phyloP scores from a whole-genome alignment of 2,329 filamentous ascomycete species.

The Cryphonectria nitschkei region DNA sequence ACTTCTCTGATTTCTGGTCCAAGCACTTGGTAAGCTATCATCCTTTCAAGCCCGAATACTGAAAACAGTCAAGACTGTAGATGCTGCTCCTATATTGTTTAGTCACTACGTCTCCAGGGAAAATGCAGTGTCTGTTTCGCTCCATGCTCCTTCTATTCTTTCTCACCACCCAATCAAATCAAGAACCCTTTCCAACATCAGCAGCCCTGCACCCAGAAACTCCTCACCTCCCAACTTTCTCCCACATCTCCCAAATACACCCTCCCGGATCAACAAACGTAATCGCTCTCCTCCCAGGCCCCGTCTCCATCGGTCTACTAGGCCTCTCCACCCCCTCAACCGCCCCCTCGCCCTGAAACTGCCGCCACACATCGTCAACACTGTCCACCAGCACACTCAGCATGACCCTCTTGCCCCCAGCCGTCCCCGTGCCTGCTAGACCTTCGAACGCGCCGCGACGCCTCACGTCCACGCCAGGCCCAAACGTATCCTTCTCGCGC shows the following conservation, averaged over 20 bases:
- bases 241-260: constrained; percentile 12
- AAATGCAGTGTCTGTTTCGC: no score
- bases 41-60: no score
- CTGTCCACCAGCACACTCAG: constrained; percentile 18
- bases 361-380: constrained; percentile 7
- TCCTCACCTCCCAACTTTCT: not conserved
- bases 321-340: not conserved
- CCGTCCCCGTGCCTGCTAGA: not conserved
- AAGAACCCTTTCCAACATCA: not conserved
- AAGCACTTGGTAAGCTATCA: no score
- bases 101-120: no score
- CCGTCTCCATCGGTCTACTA: not conserved
- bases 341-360: not conserved
- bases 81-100: not conserved
- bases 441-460: not conserved
- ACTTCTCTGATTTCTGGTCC: no score
- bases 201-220: not conserved
- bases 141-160: not conserved
- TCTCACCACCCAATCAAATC: not conserved
- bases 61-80: no score
- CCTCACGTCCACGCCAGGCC: not conserved
- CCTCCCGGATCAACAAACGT: constrained; percentile 20
- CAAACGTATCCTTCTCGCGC: not conserved
- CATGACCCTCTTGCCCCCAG: not conserved
- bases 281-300: constrained; percentile 1